Conservation (phyloP, 1,284 basidiomycete genomes). For the Rugiboletus extremiorientalis region DNA sequence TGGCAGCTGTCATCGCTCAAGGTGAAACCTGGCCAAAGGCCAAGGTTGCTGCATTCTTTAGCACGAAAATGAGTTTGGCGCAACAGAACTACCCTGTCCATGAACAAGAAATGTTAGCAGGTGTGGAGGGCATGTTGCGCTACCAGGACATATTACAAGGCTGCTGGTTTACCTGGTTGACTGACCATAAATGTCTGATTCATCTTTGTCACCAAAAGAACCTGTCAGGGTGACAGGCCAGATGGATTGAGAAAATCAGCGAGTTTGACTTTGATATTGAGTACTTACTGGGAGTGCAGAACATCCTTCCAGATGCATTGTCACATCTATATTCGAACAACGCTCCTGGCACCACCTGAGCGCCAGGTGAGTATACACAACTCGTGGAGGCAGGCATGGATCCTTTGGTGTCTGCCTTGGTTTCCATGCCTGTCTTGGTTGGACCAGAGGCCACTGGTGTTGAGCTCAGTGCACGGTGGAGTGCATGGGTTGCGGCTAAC, state of each 20-base stretch:
- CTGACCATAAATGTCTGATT: not conserved
- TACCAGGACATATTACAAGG: not conserved
- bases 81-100: not conserved
- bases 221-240: not conserved
- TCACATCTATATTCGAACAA: no score
- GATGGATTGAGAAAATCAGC: not conserved
- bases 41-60: not conserved
- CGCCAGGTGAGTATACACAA: no score
- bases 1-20: not conserved
- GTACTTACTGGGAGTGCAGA: not conserved
- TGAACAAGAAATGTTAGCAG: no score
- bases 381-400: no score
- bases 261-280: not conserved
- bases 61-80: not conserved
- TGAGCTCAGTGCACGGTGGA: no score
- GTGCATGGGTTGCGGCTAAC: no score
- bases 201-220: not conserved
- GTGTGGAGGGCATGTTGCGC: not conserved
- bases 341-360: no score
- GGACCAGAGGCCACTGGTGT: no score
- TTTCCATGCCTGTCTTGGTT: no score
- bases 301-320: not conserved
- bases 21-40: fast-evolving
- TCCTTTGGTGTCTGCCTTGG: no score
- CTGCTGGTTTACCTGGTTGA: not conserved